These are phyloP conservation scores for Nothophytophthora sp. DNA, from an alignment of 352 stramenopile genomes.

Conservation along the genomic window DNA sequence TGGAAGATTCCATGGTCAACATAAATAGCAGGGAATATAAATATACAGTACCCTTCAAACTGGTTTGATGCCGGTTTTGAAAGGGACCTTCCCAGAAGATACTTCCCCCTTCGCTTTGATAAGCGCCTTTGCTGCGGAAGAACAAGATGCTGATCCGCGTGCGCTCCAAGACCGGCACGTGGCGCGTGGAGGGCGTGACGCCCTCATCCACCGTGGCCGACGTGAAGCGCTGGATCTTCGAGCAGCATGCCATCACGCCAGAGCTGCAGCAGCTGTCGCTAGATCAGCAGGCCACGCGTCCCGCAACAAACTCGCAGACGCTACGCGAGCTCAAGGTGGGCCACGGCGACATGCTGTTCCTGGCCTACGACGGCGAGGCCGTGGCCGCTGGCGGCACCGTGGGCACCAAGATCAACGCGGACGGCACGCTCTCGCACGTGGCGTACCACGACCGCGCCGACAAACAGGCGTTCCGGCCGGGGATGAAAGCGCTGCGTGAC, in stretches of 20 bases:
- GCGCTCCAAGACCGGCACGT: constrained; percentile 89
- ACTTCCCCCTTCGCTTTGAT: constrained; percentile 7
- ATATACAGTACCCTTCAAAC: too few species aligned
- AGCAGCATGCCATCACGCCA: constrained; percentile 64
- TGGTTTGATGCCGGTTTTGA: too few species aligned
- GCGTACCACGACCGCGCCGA: constrained; percentile 72
- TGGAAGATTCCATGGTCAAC: too few species aligned
- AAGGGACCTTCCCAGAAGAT: too few species aligned
- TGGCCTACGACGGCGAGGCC: constrained; percentile 75
- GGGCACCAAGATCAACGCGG: constrained; percentile 76
- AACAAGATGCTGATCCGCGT: constrained; percentile 77
- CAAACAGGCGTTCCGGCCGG: constrained; percentile 93
- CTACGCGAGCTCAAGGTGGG: constrained; percentile 56
- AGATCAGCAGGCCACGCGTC: constrained; percentile 45
- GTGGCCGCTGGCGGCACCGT: constrained; percentile 49
- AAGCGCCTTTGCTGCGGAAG: too few species aligned
- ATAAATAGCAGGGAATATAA: too few species aligned
- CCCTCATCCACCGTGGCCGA: constrained; percentile 63
- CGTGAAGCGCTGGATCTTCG: constrained; percentile 77
- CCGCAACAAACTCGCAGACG: constrained; percentile 50
- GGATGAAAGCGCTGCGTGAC: constrained; percentile 94
- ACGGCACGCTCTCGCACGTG: constrained; percentile 79
- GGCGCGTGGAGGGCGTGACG: constrained; percentile 73
- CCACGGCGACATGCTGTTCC: constrained; percentile 83
- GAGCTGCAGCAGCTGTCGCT: constrained; percentile 52